Base-by-base conservation (phyloP, 2,329 filamentous ascomycete genomes). In the Botrytis galanthina region DNA sequence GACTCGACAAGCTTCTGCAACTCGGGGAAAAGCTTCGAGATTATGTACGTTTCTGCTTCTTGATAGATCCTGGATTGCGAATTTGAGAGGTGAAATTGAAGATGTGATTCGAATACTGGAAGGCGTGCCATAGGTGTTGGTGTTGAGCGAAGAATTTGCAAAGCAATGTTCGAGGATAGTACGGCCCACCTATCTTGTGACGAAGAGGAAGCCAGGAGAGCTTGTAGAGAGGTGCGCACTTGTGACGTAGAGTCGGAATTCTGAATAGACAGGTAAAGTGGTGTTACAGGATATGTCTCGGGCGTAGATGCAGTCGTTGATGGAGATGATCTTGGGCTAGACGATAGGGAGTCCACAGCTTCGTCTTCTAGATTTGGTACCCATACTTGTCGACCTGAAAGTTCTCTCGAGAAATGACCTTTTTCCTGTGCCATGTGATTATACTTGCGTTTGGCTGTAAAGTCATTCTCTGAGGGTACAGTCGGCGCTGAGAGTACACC, bases 91-190 rank as follows among this genome's bases (percentile, higher is more conserved):
- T 81, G 79, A 63, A 76, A 78, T n/a, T 75, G 78, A 10, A 81
- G 75, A 48, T 78, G 76, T 5, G 74, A 76, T 74, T 81, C 80
- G 68, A 81, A 80, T 46, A 76, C 73, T 48, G 78, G 78, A 37
- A 81, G 78, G 10, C 75, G 75, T 9, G 76, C 75, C 12, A 81
- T 77, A 12, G 78, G 75, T 39, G 78, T 78, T 42, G 77, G 76
- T 51, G 80, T 80, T 44, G 78, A 77, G 22, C 79, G 80, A 42
- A 82, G 75, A 66, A 81, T 81, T 72, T 81, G 78, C 32, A 81
- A 76, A 20, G 80, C 80, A 5, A 82, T 73, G 37, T 78, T 75
- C 14, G 78, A 73, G 1, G 77, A 76, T 6, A 80, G 72, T 9
- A 72, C 46, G 1, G 73, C 72, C 80, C 80, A 81, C 72, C 78